Evolutionary conservation across 495 filamentous ascomycete species (phyloP).

Genomic region (Staphylotrichum tortipilum): DNA sequence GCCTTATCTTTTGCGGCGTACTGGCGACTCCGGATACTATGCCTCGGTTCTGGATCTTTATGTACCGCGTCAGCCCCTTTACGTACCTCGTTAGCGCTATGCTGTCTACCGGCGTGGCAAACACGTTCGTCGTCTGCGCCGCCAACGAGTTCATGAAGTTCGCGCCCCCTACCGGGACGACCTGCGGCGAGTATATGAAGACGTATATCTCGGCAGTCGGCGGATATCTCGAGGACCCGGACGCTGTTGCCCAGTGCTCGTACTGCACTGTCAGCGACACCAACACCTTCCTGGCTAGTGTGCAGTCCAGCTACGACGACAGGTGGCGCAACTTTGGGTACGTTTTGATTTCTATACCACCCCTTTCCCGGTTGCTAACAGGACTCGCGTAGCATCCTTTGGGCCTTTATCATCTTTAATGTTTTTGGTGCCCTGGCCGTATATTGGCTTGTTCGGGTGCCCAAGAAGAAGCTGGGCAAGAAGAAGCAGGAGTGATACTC

Average conservation of each 20-base stretch:
- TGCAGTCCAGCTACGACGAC: conserved; percentile 45
- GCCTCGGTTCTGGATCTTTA: conserved; percentile 77
- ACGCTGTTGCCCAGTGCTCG: conserved; percentile 45
- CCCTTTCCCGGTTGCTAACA: conserved; percentile 17
- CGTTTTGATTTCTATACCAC: no score
- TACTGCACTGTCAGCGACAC: conserved; percentile 54
- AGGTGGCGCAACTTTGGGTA: conserved; percentile 64
- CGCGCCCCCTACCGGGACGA: conserved; percentile 41
- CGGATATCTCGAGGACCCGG: conserved; percentile 48
- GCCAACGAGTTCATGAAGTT: conserved; percentile 51
- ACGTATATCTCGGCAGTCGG: conserved; percentile 37
- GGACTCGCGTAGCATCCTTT: conserved; percentile 37
- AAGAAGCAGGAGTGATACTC: conserved; percentile 20
- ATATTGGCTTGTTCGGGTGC: conserved; percentile 74
- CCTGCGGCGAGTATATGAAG: conserved; percentile 50
- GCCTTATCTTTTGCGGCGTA: conserved; percentile 67
- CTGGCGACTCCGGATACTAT: conserved; percentile 53
- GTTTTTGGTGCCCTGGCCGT: conserved; percentile 58
- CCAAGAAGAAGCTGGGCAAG: conserved; percentile 47
- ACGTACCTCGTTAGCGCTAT: conserved; percentile 61
- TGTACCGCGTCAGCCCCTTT: conserved; percentile 71
- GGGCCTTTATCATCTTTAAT: conserved; percentile 70
- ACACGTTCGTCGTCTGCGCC: conserved; percentile 50
- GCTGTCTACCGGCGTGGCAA: conserved; percentile 54
- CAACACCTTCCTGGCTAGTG: conserved; percentile 49